A percentile compares a stretch with the other conserved stretches of the same genome.
Conservation (phyloP, 2,329 filamentous ascomycete genomes). For the Venturia pyrina region DNA sequence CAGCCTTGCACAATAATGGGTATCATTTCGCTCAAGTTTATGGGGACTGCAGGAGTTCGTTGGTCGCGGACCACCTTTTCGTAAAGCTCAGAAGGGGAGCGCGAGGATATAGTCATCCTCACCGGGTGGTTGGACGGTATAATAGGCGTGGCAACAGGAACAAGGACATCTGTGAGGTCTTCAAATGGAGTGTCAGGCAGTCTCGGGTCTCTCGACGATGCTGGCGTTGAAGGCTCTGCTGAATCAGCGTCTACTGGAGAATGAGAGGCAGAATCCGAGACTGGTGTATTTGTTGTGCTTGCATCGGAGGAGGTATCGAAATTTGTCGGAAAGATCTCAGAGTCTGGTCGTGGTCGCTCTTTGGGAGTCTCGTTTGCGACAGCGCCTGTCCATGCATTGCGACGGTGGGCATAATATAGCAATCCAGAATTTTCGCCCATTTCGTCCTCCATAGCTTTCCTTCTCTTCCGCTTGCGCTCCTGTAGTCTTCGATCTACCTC, state of each 20-base stretch:
- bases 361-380: conserved; percentile 34
- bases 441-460: conserved; percentile 29
- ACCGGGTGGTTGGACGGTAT: conserved; percentile 66
- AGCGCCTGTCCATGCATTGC: conserved; percentile 81
- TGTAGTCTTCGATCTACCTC: conserved; percentile 23
- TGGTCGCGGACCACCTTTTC: conserved; percentile 75
- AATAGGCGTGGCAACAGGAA: conserved; percentile 65
- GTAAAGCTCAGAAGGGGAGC: conserved; percentile 73
- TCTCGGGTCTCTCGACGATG: neutral
- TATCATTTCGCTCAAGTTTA: conserved; percentile 76
- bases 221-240: neutral
- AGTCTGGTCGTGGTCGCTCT: conserved; percentile 34
- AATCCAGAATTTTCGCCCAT: conserved; percentile 68
- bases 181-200: neutral
- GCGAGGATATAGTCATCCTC: conserved; percentile 63
- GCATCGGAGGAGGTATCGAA: conserved; percentile 13
- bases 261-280: neutral
- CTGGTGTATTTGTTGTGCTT: neutral
- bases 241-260: neutral
- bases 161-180: conserved; percentile 27
- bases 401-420: conserved; percentile 64
- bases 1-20: conserved; percentile 76
- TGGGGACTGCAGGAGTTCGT: conserved; percentile 74
- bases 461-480: conserved; percentile 28
- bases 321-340: conserved; percentile 20